phyloP scores from a whole-genome alignment of 1,284 basidiomycete species.

The Leccinum proliferum region DNA sequence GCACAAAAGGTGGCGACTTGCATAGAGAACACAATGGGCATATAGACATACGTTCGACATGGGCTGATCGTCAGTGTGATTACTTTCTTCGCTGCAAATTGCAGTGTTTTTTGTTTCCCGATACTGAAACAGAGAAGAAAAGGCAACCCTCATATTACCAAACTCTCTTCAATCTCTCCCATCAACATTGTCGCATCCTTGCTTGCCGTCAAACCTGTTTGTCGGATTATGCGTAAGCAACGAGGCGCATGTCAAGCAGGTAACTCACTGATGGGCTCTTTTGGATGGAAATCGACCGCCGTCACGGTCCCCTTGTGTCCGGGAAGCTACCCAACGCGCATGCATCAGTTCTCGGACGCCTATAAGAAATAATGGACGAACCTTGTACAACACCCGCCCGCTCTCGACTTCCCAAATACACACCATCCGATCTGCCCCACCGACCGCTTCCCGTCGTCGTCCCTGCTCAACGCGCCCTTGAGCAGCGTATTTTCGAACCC shows the following conservation, averaged over 20 bases:
- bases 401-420: conserved; percentile 93
- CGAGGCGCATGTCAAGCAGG: background rate
- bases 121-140: background rate
- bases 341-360: background rate
- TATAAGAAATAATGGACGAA: conserved; percentile 23
- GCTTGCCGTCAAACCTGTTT: conserved; percentile 74
- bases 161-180: conserved; percentile 72
- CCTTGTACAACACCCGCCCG: conserved; percentile 82
- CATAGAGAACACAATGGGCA: conserved; percentile 13
- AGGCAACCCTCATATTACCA: conserved; percentile 17
- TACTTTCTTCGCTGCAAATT: background rate
- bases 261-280: conserved; percentile 81
- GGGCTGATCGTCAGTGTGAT: background rate
- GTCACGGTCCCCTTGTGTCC: conserved; percentile 94
- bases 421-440: conserved; percentile 80
- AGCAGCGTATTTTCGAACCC: conserved; percentile 87
- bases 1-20: conserved; percentile 20
- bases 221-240: conserved; percentile 2
- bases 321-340: conserved; percentile 54
- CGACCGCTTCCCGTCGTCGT: conserved; percentile 68
- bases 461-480: conserved; percentile 76
- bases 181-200: conserved; percentile 88
- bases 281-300: conserved; percentile 85
- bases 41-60: conserved; percentile 1
- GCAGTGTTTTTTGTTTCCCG: background rate